Evolutionary conservation across 345 rosid species (phyloP), one percentile per base, ranked within the genome.

Genomic region (Lagerstroemia speciosa): DNA sequence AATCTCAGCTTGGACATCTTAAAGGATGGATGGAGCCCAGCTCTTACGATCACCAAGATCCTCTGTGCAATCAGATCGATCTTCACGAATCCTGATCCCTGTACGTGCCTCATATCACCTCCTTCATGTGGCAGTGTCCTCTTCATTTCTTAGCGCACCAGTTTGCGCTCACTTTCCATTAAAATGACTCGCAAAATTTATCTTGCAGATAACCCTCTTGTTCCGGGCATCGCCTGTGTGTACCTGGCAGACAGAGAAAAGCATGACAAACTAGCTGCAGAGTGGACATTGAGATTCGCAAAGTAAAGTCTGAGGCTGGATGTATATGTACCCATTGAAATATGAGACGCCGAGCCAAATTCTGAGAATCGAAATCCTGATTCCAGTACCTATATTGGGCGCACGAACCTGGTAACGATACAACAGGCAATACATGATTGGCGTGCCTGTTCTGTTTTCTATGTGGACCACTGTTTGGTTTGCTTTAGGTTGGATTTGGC

Each of bases 221-320:
- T 79, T 45, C 91, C 91, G 24, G 83, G 78, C 65, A 81, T 89
- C 73, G 94, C 96, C 30, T 86, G 74, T 74, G 80, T 87, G 78
- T 91, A 86, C 82, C 78, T 86, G 68, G 72, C 84, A 22, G 97
- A 93, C 67, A 82, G 80, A 73, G 89, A 88, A 48, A 93, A 89
- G 66, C 94, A 93, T 37, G 90, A 91, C 50, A 83, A 82, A 78
- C 71, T 91, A 41, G 97, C 98, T 55, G 77, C 85, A 31, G 89
- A 93, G 77, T 93, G 97, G 98, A 93, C 97, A 3, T 63, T 80
- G 78, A 80, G 98, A 68, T 93, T 93, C 57, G 98, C 98, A 62
- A 91, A 78, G 78, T 93, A 76, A 77, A 20, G 20, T 24, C 29
- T 17, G 16, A 29, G 27, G 32, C 2, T 27, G 36, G 63, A 29